Conservation (phyloP, 23 red algal genomes). For the Gracilaria caudata region DNA sequence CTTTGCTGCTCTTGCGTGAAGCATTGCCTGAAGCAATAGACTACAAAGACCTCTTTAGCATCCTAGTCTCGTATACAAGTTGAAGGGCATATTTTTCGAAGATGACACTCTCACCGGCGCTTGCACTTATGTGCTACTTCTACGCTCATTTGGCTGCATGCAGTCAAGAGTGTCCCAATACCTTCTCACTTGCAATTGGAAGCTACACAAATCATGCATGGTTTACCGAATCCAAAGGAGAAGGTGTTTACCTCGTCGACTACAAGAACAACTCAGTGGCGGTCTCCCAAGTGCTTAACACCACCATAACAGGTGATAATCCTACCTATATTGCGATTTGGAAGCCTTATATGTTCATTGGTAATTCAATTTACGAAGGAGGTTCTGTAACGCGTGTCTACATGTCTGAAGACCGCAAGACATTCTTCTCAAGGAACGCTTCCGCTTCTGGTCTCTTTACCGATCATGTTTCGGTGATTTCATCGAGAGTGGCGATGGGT, state of each 20-base stretch:
- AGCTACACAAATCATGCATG: slow-evolving; percentile 32
- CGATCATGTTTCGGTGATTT: slow-evolving; percentile 32
- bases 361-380: slow-evolving; percentile 4
- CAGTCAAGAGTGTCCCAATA: background rate
- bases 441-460: slow-evolving; percentile 2
- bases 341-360: slow-evolving; percentile 30
- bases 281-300: slow-evolving; percentile 21
- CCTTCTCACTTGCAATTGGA: slow-evolving; percentile 17
- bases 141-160: background rate
- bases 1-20: background rate
- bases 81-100: background rate
- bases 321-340: slow-evolving; percentile 42
- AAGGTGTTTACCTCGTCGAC: slow-evolving; percentile 23
- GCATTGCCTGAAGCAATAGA: no score
- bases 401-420: background rate
- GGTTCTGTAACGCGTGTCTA: slow-evolving; percentile 31
- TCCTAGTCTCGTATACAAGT: background rate
- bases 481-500: slow-evolving; percentile 4
- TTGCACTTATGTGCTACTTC: slow-evolving; percentile 16
- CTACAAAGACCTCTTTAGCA: background rate
- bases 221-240: slow-evolving; percentile 4
- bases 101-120: background rate
- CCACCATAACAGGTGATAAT: slow-evolving; percentile 42
- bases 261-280: slow-evolving; percentile 9
- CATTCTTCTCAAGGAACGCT: background rate